Evolutionary conservation across 306 rosid species (phyloP).

Genomic region (Quercus aquifolioides): DNA sequence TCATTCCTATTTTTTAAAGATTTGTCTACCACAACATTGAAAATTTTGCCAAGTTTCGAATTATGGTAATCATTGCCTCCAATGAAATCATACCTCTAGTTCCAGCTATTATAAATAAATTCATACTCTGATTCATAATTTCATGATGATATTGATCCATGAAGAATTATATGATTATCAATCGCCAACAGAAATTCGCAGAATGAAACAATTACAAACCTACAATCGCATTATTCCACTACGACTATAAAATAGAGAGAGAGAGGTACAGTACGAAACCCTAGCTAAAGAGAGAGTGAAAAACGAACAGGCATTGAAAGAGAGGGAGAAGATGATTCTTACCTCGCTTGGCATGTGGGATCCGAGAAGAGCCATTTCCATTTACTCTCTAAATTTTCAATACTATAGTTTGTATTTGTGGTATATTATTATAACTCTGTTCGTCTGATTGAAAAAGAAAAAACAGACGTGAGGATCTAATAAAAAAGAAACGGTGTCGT

Average conservation of each 20-base stretch:
- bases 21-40: too few relatives aligned
- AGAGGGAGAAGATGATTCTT: slow-evolving; percentile 5
- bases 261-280: slow-evolving; percentile 4
- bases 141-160: neutral
- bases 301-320: neutral
- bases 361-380: slow-evolving; percentile 69
- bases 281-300: slow-evolving; percentile 4
- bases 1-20: too few relatives aligned
- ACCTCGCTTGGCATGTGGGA: slow-evolving; percentile 72
- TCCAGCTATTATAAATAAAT: too few relatives aligned
- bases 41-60: too few relatives aligned
- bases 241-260: neutral
- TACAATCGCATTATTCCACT: neutral
- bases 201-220: neutral
- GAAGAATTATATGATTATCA: neutral
- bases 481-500: neutral
- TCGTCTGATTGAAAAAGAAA: neutral
- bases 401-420: neutral
- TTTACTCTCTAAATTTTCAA: neutral
- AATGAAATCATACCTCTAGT: too few relatives aligned
- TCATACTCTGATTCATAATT: too few relatives aligned
- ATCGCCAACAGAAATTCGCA: neutral
- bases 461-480: neutral
- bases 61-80: too few relatives aligned
- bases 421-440: too few relatives aligned